Percentiles rank a stretch among this genome's conserved stretches.
phyloP scores from a whole-genome alignment of 768 basidiomycete genomes.

The Agaricus sinodeliciosus region DNA sequence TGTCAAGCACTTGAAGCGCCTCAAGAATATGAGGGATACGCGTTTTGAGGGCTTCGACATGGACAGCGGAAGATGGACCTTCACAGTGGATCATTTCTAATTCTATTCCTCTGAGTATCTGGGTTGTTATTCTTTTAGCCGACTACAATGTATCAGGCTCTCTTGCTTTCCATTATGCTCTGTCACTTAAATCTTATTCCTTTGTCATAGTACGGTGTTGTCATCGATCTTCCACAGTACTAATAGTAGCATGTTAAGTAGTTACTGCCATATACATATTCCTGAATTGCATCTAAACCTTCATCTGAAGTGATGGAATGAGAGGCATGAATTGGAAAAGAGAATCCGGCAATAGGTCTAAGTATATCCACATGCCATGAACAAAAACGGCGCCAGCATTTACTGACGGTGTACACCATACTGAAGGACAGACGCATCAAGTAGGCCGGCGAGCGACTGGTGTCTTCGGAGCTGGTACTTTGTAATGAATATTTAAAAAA shows the following conservation, averaged over 20 bases:
- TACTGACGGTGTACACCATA: too few relatives aligned
- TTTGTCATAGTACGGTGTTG: slow-evolving; percentile 1
- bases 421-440: too few relatives aligned
- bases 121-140: slow-evolving; percentile 6
- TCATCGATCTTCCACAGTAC: slow-evolving; percentile 3
- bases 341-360: too few relatives aligned
- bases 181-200: background rate
- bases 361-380: too few relatives aligned
- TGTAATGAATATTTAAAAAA: too few relatives aligned
- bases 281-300: too few relatives aligned
- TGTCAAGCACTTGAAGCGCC: slow-evolving; percentile 68
- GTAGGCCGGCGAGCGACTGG: too few relatives aligned
- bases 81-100: slow-evolving; percentile 91
- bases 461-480: too few relatives aligned
- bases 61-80: slow-evolving; percentile 84
- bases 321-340: too few relatives aligned
- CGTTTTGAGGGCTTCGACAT: slow-evolving; percentile 78
- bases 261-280: too few relatives aligned
- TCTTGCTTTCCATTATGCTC: slow-evolving; percentile 1
- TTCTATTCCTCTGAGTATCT: background rate
- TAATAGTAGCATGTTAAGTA: background rate
- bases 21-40: slow-evolving; percentile 83
- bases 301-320: too few relatives aligned
- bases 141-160: slow-evolving; percentile 4
- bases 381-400: too few relatives aligned